Conservation (phyloP, 768 basidiomycete species). For the Cystofilobasidium capitatum region DNA sequence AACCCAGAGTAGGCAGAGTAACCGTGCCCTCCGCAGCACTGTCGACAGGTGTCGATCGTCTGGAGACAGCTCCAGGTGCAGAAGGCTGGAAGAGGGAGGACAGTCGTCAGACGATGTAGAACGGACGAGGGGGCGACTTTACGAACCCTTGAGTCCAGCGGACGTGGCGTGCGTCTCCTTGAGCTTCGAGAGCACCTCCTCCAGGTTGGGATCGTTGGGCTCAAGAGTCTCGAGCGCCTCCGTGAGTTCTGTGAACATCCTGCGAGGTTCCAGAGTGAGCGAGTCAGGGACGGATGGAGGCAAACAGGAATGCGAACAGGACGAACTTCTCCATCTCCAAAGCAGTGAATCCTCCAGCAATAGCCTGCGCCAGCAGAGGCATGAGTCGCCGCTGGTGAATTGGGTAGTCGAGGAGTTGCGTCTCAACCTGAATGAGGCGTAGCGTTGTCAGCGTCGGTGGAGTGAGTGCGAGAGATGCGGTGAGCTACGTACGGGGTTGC, state of each 20-base stretch:
- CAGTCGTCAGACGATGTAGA: neutral
- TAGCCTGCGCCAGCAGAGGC: conserved; percentile 40
- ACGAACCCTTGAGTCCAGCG: conserved; percentile 41
- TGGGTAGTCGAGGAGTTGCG: conserved; percentile 44
- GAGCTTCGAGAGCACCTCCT: conserved; percentile 42
- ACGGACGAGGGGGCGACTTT: neutral
- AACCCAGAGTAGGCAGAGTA: conserved; percentile 40
- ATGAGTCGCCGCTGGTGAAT: conserved; percentile 41
- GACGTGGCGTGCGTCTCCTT: conserved; percentile 45
- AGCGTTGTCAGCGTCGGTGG: conserved; percentile 11
- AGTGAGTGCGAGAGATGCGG: neutral
- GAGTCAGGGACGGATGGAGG: neutral
- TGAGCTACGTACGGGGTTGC: conserved; percentile 34
- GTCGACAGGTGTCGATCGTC: conserved; percentile 44
- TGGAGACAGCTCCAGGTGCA: conserved; percentile 45
- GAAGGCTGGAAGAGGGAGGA: conserved; percentile 32
- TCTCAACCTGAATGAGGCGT: no score
- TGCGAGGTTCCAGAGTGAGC: conserved; percentile 23
- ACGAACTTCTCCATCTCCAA: conserved; percentile 31
- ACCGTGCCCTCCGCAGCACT: conserved; percentile 43
- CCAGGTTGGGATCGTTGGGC: conserved; percentile 38
- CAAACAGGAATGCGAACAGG: conserved; percentile 22
- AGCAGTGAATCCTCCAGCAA: conserved; percentile 40
- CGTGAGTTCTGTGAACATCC: conserved; percentile 28
- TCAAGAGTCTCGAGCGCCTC: conserved; percentile 39